Percentiles rank a stretch among this genome's conserved stretches.
Conservation (phyloP, 257 asterid species). For the Haberlea rhodopensis region DNA sequence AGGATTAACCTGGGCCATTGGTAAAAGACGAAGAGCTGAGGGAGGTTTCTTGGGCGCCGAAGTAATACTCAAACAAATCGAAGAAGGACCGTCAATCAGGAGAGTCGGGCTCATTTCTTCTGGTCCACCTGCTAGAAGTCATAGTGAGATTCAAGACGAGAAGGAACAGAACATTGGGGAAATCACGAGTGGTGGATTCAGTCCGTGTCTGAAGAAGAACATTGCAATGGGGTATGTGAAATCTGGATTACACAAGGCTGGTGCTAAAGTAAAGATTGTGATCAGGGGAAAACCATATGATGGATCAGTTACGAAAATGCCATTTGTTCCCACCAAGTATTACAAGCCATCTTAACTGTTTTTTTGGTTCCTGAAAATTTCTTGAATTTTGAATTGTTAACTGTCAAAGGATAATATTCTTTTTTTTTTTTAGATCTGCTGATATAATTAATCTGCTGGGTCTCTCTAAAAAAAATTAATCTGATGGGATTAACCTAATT, state of each 20-base stretch:
- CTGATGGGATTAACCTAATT: no score
- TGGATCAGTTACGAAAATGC: slow-evolving; percentile 85
- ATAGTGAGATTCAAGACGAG: slow-evolving; percentile 85
- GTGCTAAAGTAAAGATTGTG: slow-evolving; percentile 73
- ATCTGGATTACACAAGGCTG: slow-evolving; percentile 77
- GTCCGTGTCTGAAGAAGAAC: slow-evolving; percentile 96
- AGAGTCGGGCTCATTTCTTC: slow-evolving; percentile 76
- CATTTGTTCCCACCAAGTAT: slow-evolving; percentile 79
- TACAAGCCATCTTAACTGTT: slow-evolving; percentile 59
- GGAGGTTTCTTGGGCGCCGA: slow-evolving; percentile 96
- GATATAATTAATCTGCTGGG: no score
- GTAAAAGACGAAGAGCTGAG: slow-evolving; percentile 94
- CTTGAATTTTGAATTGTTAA: slow-evolving; percentile 23
- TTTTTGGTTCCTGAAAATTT: slow-evolving; percentile 13
- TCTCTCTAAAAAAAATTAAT: no score
- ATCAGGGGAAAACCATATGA: slow-evolving; percentile 79
- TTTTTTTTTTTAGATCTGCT: no score
- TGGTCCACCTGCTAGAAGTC: slow-evolving; percentile 94
- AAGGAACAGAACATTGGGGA: slow-evolving; percentile 81
- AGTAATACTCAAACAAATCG: slow-evolving; percentile 81
- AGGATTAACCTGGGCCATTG: slow-evolving; percentile 96
- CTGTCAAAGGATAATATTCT: slow-evolving; percentile 18
- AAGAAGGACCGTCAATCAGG: slow-evolving; percentile 73
- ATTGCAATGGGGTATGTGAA: slow-evolving; percentile 97
- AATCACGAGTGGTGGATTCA: slow-evolving; percentile 95